These are phyloP conservation scores for Misopates orontium DNA, from an alignment of 257 asterid genomes.

Conservation along the genomic window DNA sequence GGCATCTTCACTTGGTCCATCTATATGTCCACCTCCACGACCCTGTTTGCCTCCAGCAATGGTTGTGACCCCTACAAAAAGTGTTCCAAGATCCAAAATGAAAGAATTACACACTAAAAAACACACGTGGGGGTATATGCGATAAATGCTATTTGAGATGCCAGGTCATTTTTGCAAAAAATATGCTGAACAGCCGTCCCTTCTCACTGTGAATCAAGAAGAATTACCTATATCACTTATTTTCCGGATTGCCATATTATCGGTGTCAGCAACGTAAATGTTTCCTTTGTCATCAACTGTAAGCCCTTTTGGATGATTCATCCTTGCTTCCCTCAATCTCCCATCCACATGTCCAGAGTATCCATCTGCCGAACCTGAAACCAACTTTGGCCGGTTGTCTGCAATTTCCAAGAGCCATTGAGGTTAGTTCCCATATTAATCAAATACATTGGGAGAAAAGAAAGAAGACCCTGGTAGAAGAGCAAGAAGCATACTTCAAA, in stretches of 20 bases:
- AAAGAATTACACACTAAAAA: background rate
- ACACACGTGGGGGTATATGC: background rate
- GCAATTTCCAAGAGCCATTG: slow-evolving; percentile 17
- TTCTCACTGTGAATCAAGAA: background rate
- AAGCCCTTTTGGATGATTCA: slow-evolving; percentile 95
- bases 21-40: slow-evolving; percentile 88
- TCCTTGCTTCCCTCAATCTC: slow-evolving; percentile 68
- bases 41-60: slow-evolving; percentile 94
- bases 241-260: slow-evolving; percentile 90
- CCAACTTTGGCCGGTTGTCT: slow-evolving; percentile 83
- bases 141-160: too few relatives aligned
- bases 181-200: too few relatives aligned
- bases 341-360: slow-evolving; percentile 84
- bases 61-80: slow-evolving; percentile 74
- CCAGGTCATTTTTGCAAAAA: too few relatives aligned
- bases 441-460: background rate
- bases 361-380: slow-evolving; percentile 91
- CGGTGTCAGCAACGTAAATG: slow-evolving; percentile 80
- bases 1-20: slow-evolving; percentile 98
- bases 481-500: background rate
- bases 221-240: slow-evolving; percentile 75
- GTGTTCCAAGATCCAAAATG: background rate
- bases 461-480: background rate
- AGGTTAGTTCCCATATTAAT: slow-evolving; percentile 19
- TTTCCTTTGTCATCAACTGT: slow-evolving; percentile 90